Evolutionary conservation across 345 rosid species (phyloP), one percentile per base, ranked within the genome.

Genomic region (Pelargonium nanum): DNA sequence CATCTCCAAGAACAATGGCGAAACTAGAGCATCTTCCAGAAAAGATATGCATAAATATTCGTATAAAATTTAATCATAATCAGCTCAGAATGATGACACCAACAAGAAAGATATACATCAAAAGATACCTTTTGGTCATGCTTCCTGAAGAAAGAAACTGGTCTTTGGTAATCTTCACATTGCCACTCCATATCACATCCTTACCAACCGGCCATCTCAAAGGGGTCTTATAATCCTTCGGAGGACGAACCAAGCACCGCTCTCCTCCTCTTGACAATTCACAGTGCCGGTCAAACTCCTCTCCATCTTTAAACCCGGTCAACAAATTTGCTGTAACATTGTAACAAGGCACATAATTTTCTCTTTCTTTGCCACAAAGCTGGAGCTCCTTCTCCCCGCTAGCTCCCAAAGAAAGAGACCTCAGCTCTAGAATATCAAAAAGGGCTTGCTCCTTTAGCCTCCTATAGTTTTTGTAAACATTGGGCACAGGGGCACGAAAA

Each of bases 141-240:
- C 89, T 88, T 75, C 99, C 97, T 34, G 97, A 94, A 0, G 95
- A 85, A 80, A 94, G 99, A 80, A 94, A 94, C 64, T 90, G 99
- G 53, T 94, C 99, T 70, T 88, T 86, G 17, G 87, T 84, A 56
- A 94, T 83, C 89, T 88, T 88, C 67, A 94, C 89, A 71, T 94
- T 94, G 66, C 81, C 96, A 63, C 84, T 90, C 97, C 99, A 94
- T 74, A 94, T 94, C 59, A 90, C 88, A 75, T 94, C 97, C 74
- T 85, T 79, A 69, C 96, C 97, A 69, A 80, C 78, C 6, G 99
- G 99, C 99, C 99, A 93, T 61, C 89, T 77, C 40, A 90, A 77
- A 24, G 99, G 96, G 66, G 78, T 87, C 79, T 93, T 89, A 71
- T 93, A 93, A 55, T 90, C 97, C 80, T 84, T 87, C 7, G 99